A percentile compares a stretch with the other conserved stretches of the same genome.
phyloP scores from a whole-genome alignment of 2,329 filamentous ascomycete genomes.

The Verticillium tricorpus region DNA sequence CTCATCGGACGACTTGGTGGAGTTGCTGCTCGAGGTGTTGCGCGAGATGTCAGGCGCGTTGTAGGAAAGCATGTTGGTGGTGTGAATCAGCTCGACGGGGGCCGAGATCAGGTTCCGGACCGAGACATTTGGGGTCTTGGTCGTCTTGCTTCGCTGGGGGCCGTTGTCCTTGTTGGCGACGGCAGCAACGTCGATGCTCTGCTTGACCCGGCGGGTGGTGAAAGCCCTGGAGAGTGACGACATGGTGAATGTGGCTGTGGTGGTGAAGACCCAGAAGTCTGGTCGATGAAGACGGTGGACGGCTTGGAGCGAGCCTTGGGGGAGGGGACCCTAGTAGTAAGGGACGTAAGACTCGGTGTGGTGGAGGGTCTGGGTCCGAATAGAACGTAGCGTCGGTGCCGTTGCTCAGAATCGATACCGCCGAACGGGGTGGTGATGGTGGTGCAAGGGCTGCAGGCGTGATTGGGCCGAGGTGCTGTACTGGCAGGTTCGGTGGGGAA shows the following conservation, averaged over 20 bases:
- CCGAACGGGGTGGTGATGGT: background rate
- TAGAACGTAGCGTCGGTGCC: background rate
- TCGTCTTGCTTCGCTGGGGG: conserved; percentile 46
- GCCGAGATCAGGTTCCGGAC: conserved; percentile 76
- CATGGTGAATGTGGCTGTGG: conserved; percentile 24
- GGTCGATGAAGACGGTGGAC: background rate
- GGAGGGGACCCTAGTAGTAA: background rate
- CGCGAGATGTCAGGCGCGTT: conserved; percentile 78
- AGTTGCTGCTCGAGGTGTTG: conserved; percentile 42
- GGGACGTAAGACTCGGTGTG: background rate
- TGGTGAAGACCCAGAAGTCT: conserved; percentile 1
- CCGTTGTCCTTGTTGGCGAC: conserved; percentile 26
- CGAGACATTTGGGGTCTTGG: conserved; percentile 37
- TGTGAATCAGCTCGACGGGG: conserved; percentile 83
- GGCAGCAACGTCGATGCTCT: conserved; percentile 42
- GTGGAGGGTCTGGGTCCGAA: conserved; percentile 3
- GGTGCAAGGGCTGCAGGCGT: conserved; percentile 5
- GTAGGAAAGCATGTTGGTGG: conserved; percentile 94
- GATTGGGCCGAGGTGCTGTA: conserved; percentile 7
- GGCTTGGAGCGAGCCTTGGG: background rate
- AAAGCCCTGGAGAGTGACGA: conserved; percentile 68
- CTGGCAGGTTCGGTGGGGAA: background rate
- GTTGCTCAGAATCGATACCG: conserved; percentile 1
- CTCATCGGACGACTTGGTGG: conserved; percentile 59
- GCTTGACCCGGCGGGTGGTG: conserved; percentile 63